phyloP scores from a whole-genome alignment of 345 rosid genomes.

The Pseudoturritis turrita region DNA sequence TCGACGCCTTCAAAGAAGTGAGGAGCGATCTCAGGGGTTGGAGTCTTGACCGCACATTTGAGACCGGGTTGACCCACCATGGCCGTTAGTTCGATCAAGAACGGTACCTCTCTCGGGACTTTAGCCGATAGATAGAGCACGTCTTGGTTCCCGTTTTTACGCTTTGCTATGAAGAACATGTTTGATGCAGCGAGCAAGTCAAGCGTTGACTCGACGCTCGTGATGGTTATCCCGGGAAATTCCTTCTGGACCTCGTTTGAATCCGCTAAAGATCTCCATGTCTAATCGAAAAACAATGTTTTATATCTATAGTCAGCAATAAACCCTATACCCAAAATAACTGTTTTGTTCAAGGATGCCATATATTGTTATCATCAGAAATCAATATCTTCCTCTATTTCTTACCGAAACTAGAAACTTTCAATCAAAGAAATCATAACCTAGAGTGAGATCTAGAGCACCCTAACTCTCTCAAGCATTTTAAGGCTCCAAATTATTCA shows the following conservation, averaged over 20 bases:
- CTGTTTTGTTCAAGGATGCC: neutral
- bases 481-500: neutral
- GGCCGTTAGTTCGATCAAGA: constrained; percentile 77
- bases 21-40: constrained; percentile 74
- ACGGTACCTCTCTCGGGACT: constrained; percentile 67
- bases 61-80: constrained; percentile 65
- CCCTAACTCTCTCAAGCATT: neutral
- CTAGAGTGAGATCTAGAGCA: neutral
- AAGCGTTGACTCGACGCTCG: constrained; percentile 52
- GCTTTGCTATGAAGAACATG: constrained; percentile 88
- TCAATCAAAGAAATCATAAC: neutral
- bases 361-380: neutral
- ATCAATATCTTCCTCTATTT: neutral
- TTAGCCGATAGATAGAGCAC: constrained; percentile 83
- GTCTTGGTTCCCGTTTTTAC: constrained; percentile 86
- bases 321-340: neutral
- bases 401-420: neutral
- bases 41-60: constrained; percentile 85
- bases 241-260: constrained; percentile 76
- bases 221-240: constrained; percentile 56
- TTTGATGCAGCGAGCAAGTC: constrained; percentile 69
- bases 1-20: constrained; percentile 87
- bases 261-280: constrained; percentile 93
- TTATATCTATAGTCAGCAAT: neutral
- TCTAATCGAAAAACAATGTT: constrained; percentile 36